These are phyloP conservation scores for Gastrolobium villosum DNA, from an alignment of 306 rosid genomes.

Conservation along the genomic window DNA sequence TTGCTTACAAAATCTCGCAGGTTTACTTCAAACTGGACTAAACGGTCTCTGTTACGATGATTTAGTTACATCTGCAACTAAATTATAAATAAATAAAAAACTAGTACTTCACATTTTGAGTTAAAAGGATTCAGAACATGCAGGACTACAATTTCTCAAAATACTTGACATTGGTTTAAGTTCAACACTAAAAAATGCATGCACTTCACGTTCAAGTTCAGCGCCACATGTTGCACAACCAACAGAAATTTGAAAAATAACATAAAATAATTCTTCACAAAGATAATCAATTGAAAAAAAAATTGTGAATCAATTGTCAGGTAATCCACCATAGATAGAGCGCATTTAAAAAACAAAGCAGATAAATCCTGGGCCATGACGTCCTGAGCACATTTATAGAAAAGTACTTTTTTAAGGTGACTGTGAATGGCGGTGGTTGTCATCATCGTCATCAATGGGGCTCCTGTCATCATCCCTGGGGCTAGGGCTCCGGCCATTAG, in stretches of 20 bases:
- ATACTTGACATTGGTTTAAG: background rate
- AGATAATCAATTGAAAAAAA: background rate
- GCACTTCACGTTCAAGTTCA: background rate
- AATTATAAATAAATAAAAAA: background rate
- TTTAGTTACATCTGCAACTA: background rate
- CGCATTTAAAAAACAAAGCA: constrained; percentile 32
- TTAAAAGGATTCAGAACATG: constrained; percentile 3
- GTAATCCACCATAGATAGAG: background rate
- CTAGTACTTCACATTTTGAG: background rate
- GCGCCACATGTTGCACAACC: background rate
- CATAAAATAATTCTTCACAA: constrained; percentile 32
- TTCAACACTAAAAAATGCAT: background rate
- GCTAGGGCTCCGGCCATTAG: constrained; percentile 60
- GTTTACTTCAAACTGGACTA: background rate
- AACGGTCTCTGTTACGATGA: background rate
- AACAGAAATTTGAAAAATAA: constrained; percentile 9
- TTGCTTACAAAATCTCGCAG: background rate
- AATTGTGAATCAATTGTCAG: background rate
- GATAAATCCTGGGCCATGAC: background rate
- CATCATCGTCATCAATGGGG: constrained; percentile 69
- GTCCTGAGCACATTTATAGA: constrained; percentile 13
- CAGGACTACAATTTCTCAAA: background rate
- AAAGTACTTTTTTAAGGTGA: constrained; percentile 51
- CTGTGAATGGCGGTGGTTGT: constrained; percentile 53
- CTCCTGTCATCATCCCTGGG: constrained; percentile 74